Evolutionary conservation across 352 stramenopile genomes (phyloP), one percentile per base, ranked within the genome.

Genomic region (Pythium scleroteichum): DNA sequence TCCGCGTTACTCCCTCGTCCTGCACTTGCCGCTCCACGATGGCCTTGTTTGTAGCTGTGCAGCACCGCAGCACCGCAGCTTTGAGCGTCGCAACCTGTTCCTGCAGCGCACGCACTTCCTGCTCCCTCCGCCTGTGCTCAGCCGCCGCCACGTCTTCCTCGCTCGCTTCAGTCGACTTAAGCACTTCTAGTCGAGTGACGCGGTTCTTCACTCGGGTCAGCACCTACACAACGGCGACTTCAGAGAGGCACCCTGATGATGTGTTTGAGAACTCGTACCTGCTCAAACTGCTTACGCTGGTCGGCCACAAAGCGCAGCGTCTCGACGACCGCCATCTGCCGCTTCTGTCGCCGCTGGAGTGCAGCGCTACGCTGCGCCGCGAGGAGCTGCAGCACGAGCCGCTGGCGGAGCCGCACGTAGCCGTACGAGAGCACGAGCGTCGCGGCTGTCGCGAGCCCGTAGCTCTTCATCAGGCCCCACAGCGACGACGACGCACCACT

Each of bases 341-440:
- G 59, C 16, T 22, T 39, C n/a, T 54, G 39, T 14, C 49, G 27
- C 6, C 50, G 24, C 24, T 54, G 46, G 1, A 49, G 12, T 1
- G 35, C 47, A 23, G 62, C 59, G 22, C 59, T 42, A 10, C 55
- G 53, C 32, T 69, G 53, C 38, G 23, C 50, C 6, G 50, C n/a
- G 16, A 66, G 9, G 4, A 66, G 22, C 7, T 66, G 32, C 42
- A 55, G 10, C 6, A 69, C 40, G 60, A 73, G 62, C 14, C 22
- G 27, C 50, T 73, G 52, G 10, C 60, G 60, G 3, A 73, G 32
- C 3, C 53, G 54, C 27, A 66, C 54, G 39, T 66, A 73, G 14
- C 54, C 66, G 44, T 66, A 65, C 42, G 60, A 54, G 29, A 73
- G 56, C 23, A 73, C 10, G 1, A 73, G 24, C 53, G 61, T 66